Conservation (phyloP, 2,329 filamentous ascomycete genomes). For the Ophiostoma novo-ulmi region DNA sequence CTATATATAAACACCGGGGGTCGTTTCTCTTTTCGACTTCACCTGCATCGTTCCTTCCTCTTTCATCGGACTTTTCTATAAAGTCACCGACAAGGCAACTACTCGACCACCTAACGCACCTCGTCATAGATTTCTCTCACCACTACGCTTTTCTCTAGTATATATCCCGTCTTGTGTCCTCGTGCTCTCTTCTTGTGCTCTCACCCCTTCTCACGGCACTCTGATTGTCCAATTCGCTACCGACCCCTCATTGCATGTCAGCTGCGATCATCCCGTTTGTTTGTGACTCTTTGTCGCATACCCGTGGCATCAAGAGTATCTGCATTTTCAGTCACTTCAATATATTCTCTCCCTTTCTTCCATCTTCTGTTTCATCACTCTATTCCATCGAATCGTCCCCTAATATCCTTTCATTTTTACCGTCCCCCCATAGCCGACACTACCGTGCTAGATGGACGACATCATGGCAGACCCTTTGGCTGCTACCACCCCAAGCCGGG, state of each 20-base stretch:
- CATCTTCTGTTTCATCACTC: background rate
- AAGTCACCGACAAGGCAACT: background rate
- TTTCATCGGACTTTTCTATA: background rate
- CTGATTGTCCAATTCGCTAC: background rate
- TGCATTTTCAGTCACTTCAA: background rate
- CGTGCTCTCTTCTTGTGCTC: background rate
- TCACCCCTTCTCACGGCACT: background rate
- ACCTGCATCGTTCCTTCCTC: background rate
- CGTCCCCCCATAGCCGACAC: background rate
- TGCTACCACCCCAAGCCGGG: constrained; percentile 16
- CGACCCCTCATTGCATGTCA: background rate
- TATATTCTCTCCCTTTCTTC: background rate
- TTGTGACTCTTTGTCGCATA: background rate
- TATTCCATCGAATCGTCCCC: background rate
- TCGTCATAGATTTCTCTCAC: background rate
- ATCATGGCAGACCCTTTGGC: background rate
- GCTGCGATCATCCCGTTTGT: background rate
- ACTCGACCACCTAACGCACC: background rate
- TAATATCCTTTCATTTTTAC: background rate
- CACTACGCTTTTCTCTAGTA: background rate
- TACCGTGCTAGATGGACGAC: background rate
- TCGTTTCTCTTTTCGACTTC: background rate
- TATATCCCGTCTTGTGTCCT: background rate
- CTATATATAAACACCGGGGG: background rate
- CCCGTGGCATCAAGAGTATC: background rate